phyloP scores from a whole-genome alignment of 2,329 filamentous ascomycete species.

The Lachnellula occidentalis region DNA sequence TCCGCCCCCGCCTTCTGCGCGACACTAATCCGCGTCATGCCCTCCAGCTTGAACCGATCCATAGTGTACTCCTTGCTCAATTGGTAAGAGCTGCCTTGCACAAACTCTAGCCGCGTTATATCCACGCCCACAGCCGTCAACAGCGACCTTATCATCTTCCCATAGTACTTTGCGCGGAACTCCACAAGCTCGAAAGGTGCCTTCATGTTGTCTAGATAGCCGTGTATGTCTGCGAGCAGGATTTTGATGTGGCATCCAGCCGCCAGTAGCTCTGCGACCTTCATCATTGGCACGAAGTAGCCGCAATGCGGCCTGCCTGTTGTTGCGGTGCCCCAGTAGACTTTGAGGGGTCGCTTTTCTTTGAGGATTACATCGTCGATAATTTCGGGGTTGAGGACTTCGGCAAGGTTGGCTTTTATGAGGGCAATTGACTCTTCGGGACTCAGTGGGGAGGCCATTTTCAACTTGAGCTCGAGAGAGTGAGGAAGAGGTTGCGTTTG shows the following conservation, averaged over 20 bases:
- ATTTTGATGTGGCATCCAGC: constrained; percentile 80
- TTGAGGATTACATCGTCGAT: constrained; percentile 66
- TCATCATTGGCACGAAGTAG: constrained; percentile 77
- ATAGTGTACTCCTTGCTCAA: constrained; percentile 68
- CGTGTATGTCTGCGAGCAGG: constrained; percentile 69
- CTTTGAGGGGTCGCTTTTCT: constrained; percentile 64
- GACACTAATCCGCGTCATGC: constrained; percentile 29
- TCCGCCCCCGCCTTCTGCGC: constrained; percentile 89
- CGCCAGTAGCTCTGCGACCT: constrained; percentile 80
- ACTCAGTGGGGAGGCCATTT: constrained; percentile 29
- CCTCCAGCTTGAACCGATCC: constrained; percentile 73
- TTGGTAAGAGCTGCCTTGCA: constrained; percentile 82
- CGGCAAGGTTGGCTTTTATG: constrained; percentile 75
- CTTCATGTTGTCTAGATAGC: constrained; percentile 78
- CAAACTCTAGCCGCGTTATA: constrained; percentile 73
- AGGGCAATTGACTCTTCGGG: constrained; percentile 62
- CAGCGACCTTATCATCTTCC: constrained; percentile 70
- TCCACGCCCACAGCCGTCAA: constrained; percentile 65
- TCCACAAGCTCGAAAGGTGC: constrained; percentile 84
- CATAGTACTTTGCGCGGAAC: constrained; percentile 79
- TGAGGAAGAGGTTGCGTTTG: background rate
- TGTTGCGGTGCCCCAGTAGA: constrained; percentile 74
- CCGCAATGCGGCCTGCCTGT: constrained; percentile 77
- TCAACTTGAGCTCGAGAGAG: constrained; percentile 4
- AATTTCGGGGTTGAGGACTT: constrained; percentile 79